phyloP scores from a whole-genome alignment of 2,329 filamentous ascomycete genomes.

The Xylaria polymorpha region DNA sequence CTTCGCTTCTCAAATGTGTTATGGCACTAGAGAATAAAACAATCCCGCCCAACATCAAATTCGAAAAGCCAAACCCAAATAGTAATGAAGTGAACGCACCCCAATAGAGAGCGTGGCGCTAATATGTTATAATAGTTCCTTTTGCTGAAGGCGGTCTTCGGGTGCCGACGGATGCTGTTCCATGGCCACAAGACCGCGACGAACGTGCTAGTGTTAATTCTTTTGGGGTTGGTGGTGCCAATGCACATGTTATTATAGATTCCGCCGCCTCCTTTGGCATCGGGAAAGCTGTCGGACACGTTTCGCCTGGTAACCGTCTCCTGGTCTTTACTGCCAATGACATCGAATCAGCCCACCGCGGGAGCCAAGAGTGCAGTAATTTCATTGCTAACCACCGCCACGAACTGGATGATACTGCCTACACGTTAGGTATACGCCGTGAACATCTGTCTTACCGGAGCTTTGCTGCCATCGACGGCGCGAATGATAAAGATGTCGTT shows the following conservation, averaged over 20 bases:
- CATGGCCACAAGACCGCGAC: conserved; percentile 48
- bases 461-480: conserved; percentile 30
- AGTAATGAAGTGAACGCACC: conserved; percentile 31
- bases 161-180: conserved; percentile 48
- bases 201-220: conserved; percentile 49
- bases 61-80: conserved; percentile 48
- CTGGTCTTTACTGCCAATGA: conserved; percentile 38
- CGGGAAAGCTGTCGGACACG: background rate
- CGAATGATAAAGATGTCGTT: background rate
- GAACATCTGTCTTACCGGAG: conserved; percentile 38
- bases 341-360: conserved; percentile 30
- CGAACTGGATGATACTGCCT: conserved; percentile 34
- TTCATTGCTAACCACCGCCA: conserved; percentile 30
- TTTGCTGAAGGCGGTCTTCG: conserved; percentile 45
- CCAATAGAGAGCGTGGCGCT: background rate
- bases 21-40: conserved; percentile 54
- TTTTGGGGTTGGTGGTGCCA: conserved; percentile 54
- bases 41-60: conserved; percentile 57
- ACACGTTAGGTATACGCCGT: conserved; percentile 37
- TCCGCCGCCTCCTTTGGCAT: conserved; percentile 36
- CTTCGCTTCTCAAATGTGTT: conserved; percentile 57
- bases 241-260: conserved; percentile 49
- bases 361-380: conserved; percentile 25
- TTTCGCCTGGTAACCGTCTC: conserved; percentile 25
- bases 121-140: conserved; percentile 40